A percentile compares a stretch with the other conserved stretches of the same genome.
These are phyloP conservation scores for Neopestalotiopsis sp. DNA, from an alignment of 2,329 filamentous ascomycete genomes.

Conservation along the genomic window DNA sequence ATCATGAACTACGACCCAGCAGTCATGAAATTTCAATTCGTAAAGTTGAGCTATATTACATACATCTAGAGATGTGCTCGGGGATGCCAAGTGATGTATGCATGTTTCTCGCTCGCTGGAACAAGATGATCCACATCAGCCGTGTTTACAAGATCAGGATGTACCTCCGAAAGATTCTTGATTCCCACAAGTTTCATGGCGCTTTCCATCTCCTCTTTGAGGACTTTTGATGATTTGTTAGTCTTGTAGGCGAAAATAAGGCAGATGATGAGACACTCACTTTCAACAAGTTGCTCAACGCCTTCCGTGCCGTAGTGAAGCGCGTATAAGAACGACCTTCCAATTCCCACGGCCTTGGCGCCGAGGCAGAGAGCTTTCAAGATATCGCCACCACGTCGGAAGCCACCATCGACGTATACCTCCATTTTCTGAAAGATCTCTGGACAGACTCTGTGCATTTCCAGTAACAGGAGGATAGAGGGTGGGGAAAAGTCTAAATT, in stretches of 20 bases:
- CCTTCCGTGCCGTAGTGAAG: conserved; percentile 67
- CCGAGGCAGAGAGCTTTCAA: conserved; percentile 72
- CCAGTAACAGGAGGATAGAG: conserved; percentile 64
- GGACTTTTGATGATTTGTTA: conserved; percentile 34
- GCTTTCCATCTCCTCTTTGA: conserved; percentile 67
- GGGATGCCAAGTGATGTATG: conserved; percentile 48
- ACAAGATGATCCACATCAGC: conserved; percentile 52
- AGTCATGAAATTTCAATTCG: no score
- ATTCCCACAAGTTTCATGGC: conserved; percentile 71
- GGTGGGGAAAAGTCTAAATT: conserved; percentile 56
- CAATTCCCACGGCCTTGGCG: conserved; percentile 67
- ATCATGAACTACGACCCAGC: no score
- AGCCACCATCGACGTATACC: conserved; percentile 69
- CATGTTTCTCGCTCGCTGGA: conserved; percentile 48
- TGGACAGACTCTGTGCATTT: conserved; percentile 66
- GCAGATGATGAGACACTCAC: conserved; percentile 42
- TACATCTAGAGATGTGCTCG: conserved; percentile 20
- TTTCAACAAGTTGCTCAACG: conserved; percentile 57
- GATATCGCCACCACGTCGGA: conserved; percentile 69
- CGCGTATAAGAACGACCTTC: conserved; percentile 64
- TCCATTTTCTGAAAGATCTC: conserved; percentile 65
- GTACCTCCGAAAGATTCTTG: conserved; percentile 62
- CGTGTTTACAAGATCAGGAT: conserved; percentile 66
- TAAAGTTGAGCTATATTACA: no score
- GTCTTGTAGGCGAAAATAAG: background rate